Conservation (phyloP, 2,329 filamentous ascomycete genomes). For the Hypoxylon sp. region DNA sequence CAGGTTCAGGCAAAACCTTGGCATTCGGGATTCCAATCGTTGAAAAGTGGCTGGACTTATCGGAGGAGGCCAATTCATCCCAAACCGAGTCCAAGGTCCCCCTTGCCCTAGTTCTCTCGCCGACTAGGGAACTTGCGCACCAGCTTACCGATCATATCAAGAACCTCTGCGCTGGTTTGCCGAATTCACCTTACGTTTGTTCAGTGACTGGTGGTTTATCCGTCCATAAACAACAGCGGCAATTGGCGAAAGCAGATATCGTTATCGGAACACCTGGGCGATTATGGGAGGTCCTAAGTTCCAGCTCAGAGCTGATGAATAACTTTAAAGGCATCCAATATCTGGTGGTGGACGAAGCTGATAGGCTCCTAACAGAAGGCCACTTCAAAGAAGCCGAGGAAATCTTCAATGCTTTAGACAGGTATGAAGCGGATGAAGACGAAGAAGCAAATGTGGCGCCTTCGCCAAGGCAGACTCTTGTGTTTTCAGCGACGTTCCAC, state of each 20-base stretch:
- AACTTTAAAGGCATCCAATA: constrained; percentile 83
- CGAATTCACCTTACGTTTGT: constrained; percentile 79
- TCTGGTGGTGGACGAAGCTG: constrained; percentile 93
- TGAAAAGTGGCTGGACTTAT: constrained; percentile 78
- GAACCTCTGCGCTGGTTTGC: constrained; percentile 75
- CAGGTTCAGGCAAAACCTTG: constrained; percentile 95
- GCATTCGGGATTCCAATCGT: constrained; percentile 95
- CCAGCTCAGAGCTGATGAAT: constrained; percentile 76
- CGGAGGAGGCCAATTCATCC: constrained; percentile 57
- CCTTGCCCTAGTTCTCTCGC: constrained; percentile 86
- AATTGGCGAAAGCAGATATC: constrained; percentile 87
- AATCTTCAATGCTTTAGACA: constrained; percentile 85
- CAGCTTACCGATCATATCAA: constrained; percentile 89
- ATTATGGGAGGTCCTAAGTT: constrained; percentile 92
- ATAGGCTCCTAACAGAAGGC: constrained; percentile 90
- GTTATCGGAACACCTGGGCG: constrained; percentile 94
- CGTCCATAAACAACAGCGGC: constrained; percentile 92
- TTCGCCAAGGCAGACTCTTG: constrained; percentile 82
- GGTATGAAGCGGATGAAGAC: constrained; percentile 69
- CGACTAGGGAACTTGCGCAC: constrained; percentile 93
- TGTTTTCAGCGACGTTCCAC: constrained; percentile 97
- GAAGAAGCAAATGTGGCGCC: constrained; percentile 62
- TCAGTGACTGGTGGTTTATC: constrained; percentile 93
- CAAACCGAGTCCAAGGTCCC: constrained; percentile 63
- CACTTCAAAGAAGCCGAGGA: constrained; percentile 96